A percentile compares a stretch with the other conserved stretches of the same genome.
Evolutionary conservation across 768 basidiomycete genomes (phyloP).

Genomic region (Crucibulum laeve): DNA sequence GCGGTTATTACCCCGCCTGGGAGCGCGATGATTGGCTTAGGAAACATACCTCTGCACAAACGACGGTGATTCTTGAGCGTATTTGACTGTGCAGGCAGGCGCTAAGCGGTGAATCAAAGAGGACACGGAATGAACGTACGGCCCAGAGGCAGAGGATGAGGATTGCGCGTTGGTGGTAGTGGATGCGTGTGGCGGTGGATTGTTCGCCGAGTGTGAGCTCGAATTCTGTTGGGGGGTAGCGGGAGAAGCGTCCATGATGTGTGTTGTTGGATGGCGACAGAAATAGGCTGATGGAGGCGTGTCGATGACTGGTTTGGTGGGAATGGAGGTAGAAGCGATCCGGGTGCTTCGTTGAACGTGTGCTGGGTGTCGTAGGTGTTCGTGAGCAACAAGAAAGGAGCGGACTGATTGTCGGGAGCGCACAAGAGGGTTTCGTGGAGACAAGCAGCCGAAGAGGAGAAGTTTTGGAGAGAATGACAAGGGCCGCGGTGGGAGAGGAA

Average conservation of each 20-base stretch:
- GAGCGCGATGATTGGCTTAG: conserved; percentile 4
- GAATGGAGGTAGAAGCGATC: too few species aligned
- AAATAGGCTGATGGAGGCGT: not conserved
- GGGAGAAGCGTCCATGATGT: conserved; percentile 13
- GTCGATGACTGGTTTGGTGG: too few species aligned
- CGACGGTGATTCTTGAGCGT: conserved; percentile 28
- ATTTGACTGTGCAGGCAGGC: conserved; percentile 43
- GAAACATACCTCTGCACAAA: conserved; percentile 55
- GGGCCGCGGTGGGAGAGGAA: too few species aligned
- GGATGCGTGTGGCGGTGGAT: not conserved
- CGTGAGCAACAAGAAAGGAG: too few species aligned
- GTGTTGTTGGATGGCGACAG: not conserved
- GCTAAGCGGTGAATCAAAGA: conserved; percentile 1
- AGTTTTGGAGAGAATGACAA: too few species aligned
- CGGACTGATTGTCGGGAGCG: too few species aligned
- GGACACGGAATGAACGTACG: conserved; percentile 4
- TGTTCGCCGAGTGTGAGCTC: not conserved
- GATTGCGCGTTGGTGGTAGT: conserved; percentile 1
- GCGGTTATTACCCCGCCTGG: not conserved
- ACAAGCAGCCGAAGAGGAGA: too few species aligned
- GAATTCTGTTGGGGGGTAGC: not conserved
- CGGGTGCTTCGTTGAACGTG: too few species aligned
- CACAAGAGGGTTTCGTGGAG: too few species aligned
- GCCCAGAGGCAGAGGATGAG: conserved; percentile 5
- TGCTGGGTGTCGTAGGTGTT: too few species aligned